Conservation (phyloP, 495 filamentous ascomycete species). For the Penicillium pancosmium region DNA sequence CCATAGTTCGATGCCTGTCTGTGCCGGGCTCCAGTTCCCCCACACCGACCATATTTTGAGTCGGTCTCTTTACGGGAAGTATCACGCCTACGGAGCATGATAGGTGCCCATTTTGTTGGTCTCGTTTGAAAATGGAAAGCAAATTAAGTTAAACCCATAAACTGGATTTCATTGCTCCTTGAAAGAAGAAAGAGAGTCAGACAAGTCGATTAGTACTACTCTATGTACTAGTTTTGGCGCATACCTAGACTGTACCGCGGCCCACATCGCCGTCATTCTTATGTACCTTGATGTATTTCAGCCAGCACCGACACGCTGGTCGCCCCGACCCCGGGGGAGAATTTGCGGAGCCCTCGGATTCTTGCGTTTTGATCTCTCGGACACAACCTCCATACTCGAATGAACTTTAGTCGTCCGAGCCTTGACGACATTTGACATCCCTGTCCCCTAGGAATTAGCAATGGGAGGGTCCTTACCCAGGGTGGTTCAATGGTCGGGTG, state of each 20-base stretch:
- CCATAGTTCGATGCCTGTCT: conserved; percentile 21
- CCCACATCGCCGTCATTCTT: conserved; percentile 26
- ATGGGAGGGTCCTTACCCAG: neutral
- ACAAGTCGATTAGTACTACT: neutral
- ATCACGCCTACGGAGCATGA: too few relatives aligned
- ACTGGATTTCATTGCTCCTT: too few relatives aligned
- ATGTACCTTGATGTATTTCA: conserved; percentile 19
- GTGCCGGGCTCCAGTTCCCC: conserved; percentile 31
- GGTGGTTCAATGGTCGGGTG: conserved; percentile 18
- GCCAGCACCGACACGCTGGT: conserved; percentile 34
- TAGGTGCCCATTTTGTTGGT: too few relatives aligned
- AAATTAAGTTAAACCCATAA: too few relatives aligned
- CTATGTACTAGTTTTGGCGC: conserved; percentile 9
- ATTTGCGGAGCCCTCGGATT: conserved; percentile 36
- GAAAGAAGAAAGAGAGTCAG: neutral
- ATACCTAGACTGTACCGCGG: conserved; percentile 16
- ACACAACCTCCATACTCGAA: conserved; percentile 13
- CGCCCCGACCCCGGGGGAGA: conserved; percentile 25
- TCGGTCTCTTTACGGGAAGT: neutral
- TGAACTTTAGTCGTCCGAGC: conserved; percentile 3
- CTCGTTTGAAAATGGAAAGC: too few relatives aligned
- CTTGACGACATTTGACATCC: conserved; percentile 12
- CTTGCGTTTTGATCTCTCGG: conserved; percentile 29
- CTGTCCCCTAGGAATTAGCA: neutral
- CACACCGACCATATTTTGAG: conserved; percentile 24